A percentile compares a stretch with the other conserved stretches of the same genome.
Conservation (phyloP, 2,329 filamentous ascomycete species). For the Ceratocystiopsis sp. region DNA sequence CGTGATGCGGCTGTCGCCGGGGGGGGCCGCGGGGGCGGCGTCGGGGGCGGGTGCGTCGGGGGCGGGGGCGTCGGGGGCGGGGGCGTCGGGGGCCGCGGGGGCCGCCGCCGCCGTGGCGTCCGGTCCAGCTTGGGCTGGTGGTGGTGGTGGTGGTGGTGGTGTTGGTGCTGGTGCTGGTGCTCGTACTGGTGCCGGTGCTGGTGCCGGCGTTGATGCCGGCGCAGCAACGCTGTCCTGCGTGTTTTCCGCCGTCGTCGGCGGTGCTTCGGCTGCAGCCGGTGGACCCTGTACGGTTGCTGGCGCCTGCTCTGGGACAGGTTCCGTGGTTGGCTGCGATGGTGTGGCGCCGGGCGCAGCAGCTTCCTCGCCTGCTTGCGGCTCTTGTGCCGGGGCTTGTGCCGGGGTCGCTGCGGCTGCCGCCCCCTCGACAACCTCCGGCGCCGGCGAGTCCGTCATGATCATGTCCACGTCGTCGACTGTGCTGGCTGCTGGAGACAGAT, state of each 20-base stretch:
- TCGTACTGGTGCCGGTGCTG: not conserved
- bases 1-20: conserved; percentile 32
- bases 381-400: conserved; percentile 8
- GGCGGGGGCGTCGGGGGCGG: too few species aligned
- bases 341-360: too few species aligned
- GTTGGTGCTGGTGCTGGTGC: not conserved
- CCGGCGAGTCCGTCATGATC: too few species aligned
- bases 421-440: too few species aligned
- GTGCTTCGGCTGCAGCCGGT: not conserved
- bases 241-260: not conserved
- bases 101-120: too few species aligned
- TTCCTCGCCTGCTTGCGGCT: too few species aligned
- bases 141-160: too few species aligned
- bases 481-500: too few species aligned
- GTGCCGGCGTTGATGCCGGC: not conserved
- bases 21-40: conserved; percentile 16
- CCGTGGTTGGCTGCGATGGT: too few species aligned
- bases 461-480: too few species aligned
- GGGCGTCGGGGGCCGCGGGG: too few species aligned
- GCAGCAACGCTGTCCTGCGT: not conserved
- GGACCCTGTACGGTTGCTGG: not conserved
- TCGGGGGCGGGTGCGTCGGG: conserved; percentile 13
- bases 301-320: too few species aligned
- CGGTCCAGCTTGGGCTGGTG: not conserved
- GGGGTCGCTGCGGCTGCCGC: conserved; percentile 1